Conservation (phyloP, 2,329 filamentous ascomycete genomes). For the Claviceps pusilla region DNA sequence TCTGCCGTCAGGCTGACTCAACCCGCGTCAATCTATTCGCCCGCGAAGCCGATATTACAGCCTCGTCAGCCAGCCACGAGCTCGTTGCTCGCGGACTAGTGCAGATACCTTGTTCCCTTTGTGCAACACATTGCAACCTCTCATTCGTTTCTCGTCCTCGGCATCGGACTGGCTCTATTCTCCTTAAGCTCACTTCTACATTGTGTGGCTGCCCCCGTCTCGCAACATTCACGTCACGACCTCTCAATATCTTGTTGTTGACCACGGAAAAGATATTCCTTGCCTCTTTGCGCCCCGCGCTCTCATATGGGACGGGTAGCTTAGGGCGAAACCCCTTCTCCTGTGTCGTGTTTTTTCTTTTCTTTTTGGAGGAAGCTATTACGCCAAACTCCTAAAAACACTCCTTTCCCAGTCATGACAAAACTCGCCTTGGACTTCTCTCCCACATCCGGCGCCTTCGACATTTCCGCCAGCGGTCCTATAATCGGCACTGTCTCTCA, state of each 20-base stretch:
- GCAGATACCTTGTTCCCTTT: not conserved
- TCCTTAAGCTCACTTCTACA: not conserved
- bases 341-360: not conserved
- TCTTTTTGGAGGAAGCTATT: too few species aligned
- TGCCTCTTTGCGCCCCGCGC: not conserved
- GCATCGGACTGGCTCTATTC: not conserved
- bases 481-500: constrained; percentile 1
- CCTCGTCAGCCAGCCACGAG: constrained; percentile 5
- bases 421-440: constrained; percentile 28
- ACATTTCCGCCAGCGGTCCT: constrained; percentile 14
- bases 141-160: constrained; percentile 1
- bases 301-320: constrained; percentile 2
- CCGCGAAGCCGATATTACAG: not conserved
- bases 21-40: constrained; percentile 1
- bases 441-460: constrained; percentile 24
- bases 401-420: constrained; percentile 17
- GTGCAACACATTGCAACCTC: not conserved
- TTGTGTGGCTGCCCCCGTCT: not conserved
- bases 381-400: too few species aligned
- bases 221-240: not conserved
- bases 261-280: not conserved
- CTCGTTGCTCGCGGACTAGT: not conserved
- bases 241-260: not conserved
- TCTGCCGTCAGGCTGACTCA: constrained; percentile 2
- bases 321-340: not conserved